Base-by-base conservation (phyloP, 1,139 yeast genomes). In the Saccharomyces hybrid region DNA sequence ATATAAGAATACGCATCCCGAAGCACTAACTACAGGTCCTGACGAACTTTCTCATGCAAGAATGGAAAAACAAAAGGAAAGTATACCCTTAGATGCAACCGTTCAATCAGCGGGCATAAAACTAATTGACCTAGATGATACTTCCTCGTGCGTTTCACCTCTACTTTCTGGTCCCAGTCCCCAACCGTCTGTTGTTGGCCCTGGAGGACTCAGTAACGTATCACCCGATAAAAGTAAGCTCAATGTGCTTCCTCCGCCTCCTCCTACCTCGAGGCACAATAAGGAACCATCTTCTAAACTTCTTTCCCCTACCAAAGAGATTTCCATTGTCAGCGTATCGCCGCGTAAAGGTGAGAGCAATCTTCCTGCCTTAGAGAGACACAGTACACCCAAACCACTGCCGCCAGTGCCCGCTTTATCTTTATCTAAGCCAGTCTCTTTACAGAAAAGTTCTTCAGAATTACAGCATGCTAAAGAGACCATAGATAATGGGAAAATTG, bases 1-100 rank as follows among this genome's bases (percentile, higher is more conserved):
- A 42, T 84, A 78, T 66, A 81, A 74, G 55, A 56, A 52, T 11
- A 54, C 60, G 5, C 61, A 64, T 53, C 64, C 64, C 14, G 65
- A 63, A 34, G 60, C 54, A 42, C 42, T 57, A 19, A 4, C 11
- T 9, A 38, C 16, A n/a, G 26, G 13, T 5, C 11, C 5, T 38
- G 13, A 38, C 3, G 11, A 38, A 19, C 11, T 9, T 4, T 9
- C 13, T 16, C 2, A 16, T 19, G 8, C 25, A 38, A 19, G 8
- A 11, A 7, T 28, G 16, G 31, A 46, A 3, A 26, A 8, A 13
- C 19, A 8, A 46, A 46, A 46, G 31, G 14, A 46, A 46, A 47
- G 23, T 34, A 47, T 14, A 19, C 25, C 49, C 14, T 11, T 52
- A n/a, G 49, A 55, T 25, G 53, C 49, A 29, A 41, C 51, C n/a